phyloP scores from a whole-genome alignment of 768 basidiomycete genomes.

The Exsudoporus frostii region DNA sequence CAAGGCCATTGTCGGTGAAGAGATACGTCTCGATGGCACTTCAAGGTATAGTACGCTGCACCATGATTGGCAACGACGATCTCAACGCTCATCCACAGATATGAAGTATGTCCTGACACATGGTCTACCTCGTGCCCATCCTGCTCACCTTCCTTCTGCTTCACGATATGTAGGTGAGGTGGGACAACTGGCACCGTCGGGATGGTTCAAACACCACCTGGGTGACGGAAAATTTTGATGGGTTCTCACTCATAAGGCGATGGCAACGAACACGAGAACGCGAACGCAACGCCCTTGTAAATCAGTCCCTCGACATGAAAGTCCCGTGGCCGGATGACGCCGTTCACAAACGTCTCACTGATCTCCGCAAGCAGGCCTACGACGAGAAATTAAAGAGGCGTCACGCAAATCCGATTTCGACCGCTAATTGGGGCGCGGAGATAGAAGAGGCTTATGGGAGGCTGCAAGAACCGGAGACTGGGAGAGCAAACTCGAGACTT shows the following conservation, averaged over 20 bases:
- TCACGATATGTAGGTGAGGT: slow-evolving; percentile 41
- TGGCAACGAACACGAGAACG: slow-evolving; percentile 37
- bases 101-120: slow-evolving; percentile 25
- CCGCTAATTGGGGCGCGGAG: slow-evolving; percentile 27
- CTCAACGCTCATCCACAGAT: slow-evolving; percentile 21
- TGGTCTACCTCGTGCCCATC: background rate
- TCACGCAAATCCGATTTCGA: slow-evolving; percentile 2
- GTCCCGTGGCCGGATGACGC: slow-evolving; percentile 40
- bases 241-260: slow-evolving; percentile 13
- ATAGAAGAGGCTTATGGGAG: slow-evolving; percentile 18
- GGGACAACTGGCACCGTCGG: slow-evolving; percentile 48
- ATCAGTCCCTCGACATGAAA: slow-evolving; percentile 36
- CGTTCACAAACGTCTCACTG: slow-evolving; percentile 42
- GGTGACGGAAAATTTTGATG: slow-evolving; percentile 31
- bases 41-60: slow-evolving; percentile 16
- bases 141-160: background rate
- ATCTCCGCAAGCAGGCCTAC: slow-evolving; percentile 42
- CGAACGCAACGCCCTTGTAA: slow-evolving; percentile 30
- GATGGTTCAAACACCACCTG: slow-evolving; percentile 58
- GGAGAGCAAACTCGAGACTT: slow-evolving; percentile 23
- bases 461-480: slow-evolving; percentile 26
- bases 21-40: slow-evolving; percentile 29
- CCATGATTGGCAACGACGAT: background rate
- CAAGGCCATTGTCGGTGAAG: slow-evolving; percentile 29
- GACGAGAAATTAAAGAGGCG: slow-evolving; percentile 39